Evolutionary conservation across 2,329 filamentous ascomycete species (phyloP), one percentile per base, ranked within the genome.

Genomic region (Xylaria sp.): DNA sequence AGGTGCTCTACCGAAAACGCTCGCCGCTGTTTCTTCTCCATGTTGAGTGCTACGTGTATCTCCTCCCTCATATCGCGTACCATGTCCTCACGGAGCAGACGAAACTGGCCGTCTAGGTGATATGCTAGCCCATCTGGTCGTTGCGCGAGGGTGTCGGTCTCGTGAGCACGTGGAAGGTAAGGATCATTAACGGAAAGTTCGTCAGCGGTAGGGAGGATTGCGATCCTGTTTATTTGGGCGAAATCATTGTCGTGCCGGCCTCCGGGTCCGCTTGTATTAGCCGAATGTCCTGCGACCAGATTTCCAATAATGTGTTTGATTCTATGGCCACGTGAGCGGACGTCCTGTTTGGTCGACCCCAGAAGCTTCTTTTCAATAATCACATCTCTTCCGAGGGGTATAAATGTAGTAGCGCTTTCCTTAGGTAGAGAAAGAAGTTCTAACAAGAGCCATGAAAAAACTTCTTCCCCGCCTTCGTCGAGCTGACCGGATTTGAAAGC

Each of bases 221-320:
- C 80, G 39, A 93, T 88, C 0, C 88, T 64, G 0, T 87, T 83
- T 72, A 89, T 90, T 70, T 93, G 83, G 1, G 74, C 80, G 75
- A 86, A 86, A 73, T 94, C 92, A 63, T 94, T 94, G 77, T 94
- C 90, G 70, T 94, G 91, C 0, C 92, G 85, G 0, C 91, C 91
- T 0, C 92, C 92, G 10, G 0, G 90, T 85, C 1, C 74, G 63
- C 10, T 51, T 52, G 15, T 15, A 18, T 44, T 12, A 34, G 12
- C 48, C 20, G 46, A 13, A 52, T 51, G 34, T 13, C 55, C 41
- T 52, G 44, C 37, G 50, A 56, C 2, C 77, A 77, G 25, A 68
- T 63, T 7, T 76, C 77, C 50, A 81, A 66, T 23, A 78, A 70
- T 65, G 18, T 65, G 5, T 85, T 63, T 1, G 80, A 73, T 48